Conservation (phyloP, 768 basidiomycete genomes). For the Mycena leptocephala region DNA sequence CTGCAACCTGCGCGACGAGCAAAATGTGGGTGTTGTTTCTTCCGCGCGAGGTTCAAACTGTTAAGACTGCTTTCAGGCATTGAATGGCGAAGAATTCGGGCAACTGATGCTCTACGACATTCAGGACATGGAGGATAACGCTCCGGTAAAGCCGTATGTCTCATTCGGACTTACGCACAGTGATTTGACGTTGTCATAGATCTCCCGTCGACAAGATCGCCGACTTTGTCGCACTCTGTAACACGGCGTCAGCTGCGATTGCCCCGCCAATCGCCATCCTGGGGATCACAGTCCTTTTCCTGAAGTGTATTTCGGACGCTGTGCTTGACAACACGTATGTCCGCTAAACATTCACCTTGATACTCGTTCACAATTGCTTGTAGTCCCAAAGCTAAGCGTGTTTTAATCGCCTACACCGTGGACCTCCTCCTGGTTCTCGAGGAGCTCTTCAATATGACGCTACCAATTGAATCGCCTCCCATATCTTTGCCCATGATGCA, state of each 20-base stretch:
- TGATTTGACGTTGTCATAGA: background rate
- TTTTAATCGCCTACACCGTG: background rate
- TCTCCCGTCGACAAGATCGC: background rate
- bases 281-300: background rate
- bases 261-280: background rate
- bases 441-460: background rate
- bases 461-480: too few species aligned
- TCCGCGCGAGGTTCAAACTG: background rate
- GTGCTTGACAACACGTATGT: background rate
- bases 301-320: background rate
- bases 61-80: background rate
- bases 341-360: background rate
- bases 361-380: background rate
- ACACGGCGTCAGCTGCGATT: background rate
- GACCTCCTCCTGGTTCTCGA: background rate
- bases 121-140: background rate
- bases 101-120: background rate
- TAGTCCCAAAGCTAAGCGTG: background rate
- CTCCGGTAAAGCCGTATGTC: background rate
- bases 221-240: background rate
- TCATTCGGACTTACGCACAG: background rate
- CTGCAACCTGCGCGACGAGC: background rate
- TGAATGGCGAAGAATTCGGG: background rate
- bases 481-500: too few species aligned
- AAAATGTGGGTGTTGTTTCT: background rate